These are phyloP conservation scores for Knufia petricola DNA, from an alignment of 2,329 filamentous ascomycete species.

Conservation along the genomic window DNA sequence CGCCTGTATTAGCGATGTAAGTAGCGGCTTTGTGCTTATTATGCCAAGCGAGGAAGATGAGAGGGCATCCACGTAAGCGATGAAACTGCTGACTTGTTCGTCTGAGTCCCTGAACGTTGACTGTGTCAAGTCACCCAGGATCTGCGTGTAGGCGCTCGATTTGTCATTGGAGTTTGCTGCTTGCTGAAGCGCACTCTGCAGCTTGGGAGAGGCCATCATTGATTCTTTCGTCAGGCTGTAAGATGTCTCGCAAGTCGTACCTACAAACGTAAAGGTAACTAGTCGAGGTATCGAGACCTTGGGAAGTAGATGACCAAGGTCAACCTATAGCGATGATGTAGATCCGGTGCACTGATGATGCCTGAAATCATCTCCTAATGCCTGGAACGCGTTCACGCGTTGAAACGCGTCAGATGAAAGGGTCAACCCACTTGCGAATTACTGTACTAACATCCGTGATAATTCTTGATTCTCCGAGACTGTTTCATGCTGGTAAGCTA, in stretches of 20 bases:
- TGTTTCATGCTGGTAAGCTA: too few species aligned
- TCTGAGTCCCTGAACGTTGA: constrained; percentile 32
- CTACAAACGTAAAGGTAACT: too few species aligned
- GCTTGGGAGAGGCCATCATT: constrained; percentile 6
- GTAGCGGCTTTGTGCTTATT: constrained; percentile 62
- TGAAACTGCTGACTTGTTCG: constrained; percentile 16
- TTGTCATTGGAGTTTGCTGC: constrained; percentile 10
- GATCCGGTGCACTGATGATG: background rate
- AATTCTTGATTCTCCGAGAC: too few species aligned
- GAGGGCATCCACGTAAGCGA: constrained; percentile 56
- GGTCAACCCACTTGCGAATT: too few species aligned
- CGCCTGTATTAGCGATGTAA: constrained; percentile 57
- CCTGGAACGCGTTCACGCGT: background rate
- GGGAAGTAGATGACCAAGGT: background rate
- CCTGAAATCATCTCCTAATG: background rate
- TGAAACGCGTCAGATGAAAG: too few species aligned
- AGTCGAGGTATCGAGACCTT: too few species aligned
- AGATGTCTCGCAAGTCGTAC: too few species aligned
- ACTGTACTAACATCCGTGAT: too few species aligned
- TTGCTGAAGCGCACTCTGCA: background rate
- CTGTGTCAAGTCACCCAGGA: constrained; percentile 34
- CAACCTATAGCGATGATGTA: background rate
- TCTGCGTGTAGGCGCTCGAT: constrained; percentile 6
- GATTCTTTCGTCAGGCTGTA: background rate
- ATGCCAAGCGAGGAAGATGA: constrained; percentile 62